These are phyloP conservation scores for Tulasnella sp. DNA, from an alignment of 768 basidiomycete species.

Conservation along the genomic window DNA sequence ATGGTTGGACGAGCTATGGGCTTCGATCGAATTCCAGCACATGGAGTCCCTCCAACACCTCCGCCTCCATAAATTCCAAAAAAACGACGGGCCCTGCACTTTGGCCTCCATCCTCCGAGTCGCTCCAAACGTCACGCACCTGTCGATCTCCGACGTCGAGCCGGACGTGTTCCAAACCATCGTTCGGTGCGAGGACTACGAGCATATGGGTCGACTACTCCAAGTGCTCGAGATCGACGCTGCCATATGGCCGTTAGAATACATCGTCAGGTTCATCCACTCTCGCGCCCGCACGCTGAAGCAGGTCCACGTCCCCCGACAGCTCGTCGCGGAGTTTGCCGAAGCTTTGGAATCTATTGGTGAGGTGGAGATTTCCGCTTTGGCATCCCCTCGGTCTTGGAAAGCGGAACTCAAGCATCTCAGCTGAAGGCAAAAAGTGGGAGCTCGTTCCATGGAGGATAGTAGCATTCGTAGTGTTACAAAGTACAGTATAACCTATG, in stretches of 20 bases:
- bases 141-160: background rate
- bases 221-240: slow-evolving; percentile 2
- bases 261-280: background rate
- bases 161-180: background rate
- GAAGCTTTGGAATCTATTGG: background rate
- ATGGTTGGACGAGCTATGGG: slow-evolving; percentile 20
- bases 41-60: background rate
- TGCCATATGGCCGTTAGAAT: background rate
- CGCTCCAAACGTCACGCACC: slow-evolving; percentile 7
- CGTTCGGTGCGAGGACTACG: background rate
- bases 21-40: background rate
- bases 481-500: background rate
- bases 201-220: background rate
- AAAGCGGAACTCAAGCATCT: background rate
- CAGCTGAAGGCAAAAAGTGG: background rate
- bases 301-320: background rate
- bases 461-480: slow-evolving; percentile 3
- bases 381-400: slow-evolving; percentile 1
- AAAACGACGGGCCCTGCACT: slow-evolving; percentile 8
- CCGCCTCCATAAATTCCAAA: background rate
- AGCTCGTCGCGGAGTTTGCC: background rate
- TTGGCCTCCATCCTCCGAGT: slow-evolving; percentile 11
- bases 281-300: background rate
- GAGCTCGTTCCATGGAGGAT: background rate
- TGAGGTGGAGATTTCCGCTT: background rate